Base-by-base conservation (phyloP, 805 yeast genomes). In the Suhomyces pyralidae region DNA sequence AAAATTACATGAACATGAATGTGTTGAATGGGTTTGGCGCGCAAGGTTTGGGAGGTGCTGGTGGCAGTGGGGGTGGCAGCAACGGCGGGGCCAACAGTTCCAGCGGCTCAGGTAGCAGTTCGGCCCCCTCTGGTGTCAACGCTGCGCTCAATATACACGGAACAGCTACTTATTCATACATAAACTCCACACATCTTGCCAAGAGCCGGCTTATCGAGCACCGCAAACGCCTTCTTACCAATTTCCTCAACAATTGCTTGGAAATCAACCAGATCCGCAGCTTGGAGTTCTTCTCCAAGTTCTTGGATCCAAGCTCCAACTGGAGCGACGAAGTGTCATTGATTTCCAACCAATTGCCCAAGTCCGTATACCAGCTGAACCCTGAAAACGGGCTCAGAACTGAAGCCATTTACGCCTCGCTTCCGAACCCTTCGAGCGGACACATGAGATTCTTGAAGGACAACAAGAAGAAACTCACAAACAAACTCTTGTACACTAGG, bases 231-330 rank as follows among this genome's bases (percentile, higher is more conserved):
- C 79, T 88, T 79, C 78, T 92, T 45, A 77, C 87, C 0, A 84
- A 82, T 20, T 94, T 94, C 63, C 74, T 94, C 52, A 88, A 88
- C 62, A 78, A 91, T 55, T 93, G 98, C 66, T 61, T 82, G 50
- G 67, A 71, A 8, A 83, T 85, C 46, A 72, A 74, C 1, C 81
- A 78, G 56, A 77, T 94, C 20, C 70, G 83, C 40, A 76, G 77
- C 24, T 81, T 85, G 57, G 77, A 78, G 17, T 83, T 88, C 20
- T 89, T 91, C 61, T 79, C 83, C 40, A 83, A 86, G 63, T 94
- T 94, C 62, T 68, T 94, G 52, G 94, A 91, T 63, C 96, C 98
- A 6, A 86, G 86, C 55, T 82, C 89, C 10, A 81, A 82, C 58
- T 94, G 97, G 93, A 76, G 80, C 22, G 97, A 92, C 62, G 96